These are phyloP conservation scores for Anacardium occidentale DNA, from an alignment of 345 rosid species.

Conservation along the genomic window DNA sequence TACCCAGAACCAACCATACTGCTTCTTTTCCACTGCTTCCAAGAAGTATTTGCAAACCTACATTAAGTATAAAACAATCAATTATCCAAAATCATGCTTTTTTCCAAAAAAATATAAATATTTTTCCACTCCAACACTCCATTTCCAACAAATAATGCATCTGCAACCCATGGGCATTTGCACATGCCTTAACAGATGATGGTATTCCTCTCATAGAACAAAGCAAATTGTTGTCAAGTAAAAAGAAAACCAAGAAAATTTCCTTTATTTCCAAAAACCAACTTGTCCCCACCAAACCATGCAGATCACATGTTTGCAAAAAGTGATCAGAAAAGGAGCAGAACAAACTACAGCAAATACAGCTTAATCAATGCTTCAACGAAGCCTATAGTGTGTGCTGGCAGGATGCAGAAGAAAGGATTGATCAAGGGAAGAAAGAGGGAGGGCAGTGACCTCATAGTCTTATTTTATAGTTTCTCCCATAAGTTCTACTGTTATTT, in stretches of 20 bases:
- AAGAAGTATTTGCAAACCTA: constrained; percentile 95
- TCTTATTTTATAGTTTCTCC: not conserved
- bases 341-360: not conserved
- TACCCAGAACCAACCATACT: constrained; percentile 96
- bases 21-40: constrained; percentile 96
- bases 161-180: not conserved
- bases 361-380: not conserved
- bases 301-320: not conserved
- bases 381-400: not conserved
- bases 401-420: not conserved
- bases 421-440: not conserved
- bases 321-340: not conserved
- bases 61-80: constrained; percentile 5
- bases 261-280: not conserved
- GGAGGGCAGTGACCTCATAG: not conserved
- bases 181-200: not conserved
- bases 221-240: not conserved
- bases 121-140: not conserved
- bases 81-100: not conserved
- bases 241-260: not conserved
- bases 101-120: not conserved
- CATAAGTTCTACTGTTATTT: not conserved
- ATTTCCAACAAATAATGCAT: not conserved
- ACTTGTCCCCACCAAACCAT: too few species aligned
- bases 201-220: not conserved